phyloP scores from a whole-genome alignment of 2,329 filamentous ascomycete species.

The Sphaerostilbella broomeana region DNA sequence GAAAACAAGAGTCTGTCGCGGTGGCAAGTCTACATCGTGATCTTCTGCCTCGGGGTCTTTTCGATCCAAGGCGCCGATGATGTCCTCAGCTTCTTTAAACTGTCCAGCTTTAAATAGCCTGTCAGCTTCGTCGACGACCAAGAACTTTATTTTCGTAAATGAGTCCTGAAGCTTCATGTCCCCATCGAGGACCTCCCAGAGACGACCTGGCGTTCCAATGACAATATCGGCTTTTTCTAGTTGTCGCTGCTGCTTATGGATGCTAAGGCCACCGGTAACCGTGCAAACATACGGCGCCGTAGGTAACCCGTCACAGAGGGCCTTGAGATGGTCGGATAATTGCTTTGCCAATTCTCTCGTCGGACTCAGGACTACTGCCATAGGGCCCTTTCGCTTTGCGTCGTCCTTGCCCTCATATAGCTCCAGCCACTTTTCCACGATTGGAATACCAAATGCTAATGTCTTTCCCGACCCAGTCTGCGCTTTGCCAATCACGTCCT shows the following conservation, averaged over 20 bases:
- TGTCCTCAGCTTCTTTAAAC: constrained; percentile 90
- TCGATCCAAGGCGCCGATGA: constrained; percentile 72
- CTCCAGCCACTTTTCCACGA: constrained; percentile 75
- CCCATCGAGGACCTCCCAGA: constrained; percentile 89
- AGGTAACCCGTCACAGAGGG: constrained; percentile 58
- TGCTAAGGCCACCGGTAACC: constrained; percentile 82
- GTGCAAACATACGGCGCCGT: constrained; percentile 70
- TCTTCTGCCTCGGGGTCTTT: constrained; percentile 54
- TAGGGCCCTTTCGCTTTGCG: constrained; percentile 42
- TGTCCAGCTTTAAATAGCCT: constrained; percentile 85
- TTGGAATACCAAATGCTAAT: constrained; percentile 87
- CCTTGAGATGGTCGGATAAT: constrained; percentile 72
- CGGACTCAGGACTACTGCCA: constrained; percentile 79
- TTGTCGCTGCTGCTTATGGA: constrained; percentile 90
- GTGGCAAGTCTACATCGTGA: constrained; percentile 35
- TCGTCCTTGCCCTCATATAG: constrained; percentile 31
- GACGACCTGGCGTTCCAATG: constrained; percentile 82
- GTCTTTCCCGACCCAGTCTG: constrained; percentile 97
- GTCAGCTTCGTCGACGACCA: constrained; percentile 93
- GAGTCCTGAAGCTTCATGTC: constrained; percentile 61
- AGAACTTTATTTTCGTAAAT: constrained; percentile 68
- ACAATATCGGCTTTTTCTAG: constrained; percentile 81
- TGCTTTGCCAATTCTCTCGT: constrained; percentile 93
- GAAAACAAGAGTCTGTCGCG: constrained; percentile 86
- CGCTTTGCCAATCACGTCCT: constrained; percentile 92